Conservation (phyloP, 495 filamentous ascomycete species). For the Tuber microsphaerosporum region DNA sequence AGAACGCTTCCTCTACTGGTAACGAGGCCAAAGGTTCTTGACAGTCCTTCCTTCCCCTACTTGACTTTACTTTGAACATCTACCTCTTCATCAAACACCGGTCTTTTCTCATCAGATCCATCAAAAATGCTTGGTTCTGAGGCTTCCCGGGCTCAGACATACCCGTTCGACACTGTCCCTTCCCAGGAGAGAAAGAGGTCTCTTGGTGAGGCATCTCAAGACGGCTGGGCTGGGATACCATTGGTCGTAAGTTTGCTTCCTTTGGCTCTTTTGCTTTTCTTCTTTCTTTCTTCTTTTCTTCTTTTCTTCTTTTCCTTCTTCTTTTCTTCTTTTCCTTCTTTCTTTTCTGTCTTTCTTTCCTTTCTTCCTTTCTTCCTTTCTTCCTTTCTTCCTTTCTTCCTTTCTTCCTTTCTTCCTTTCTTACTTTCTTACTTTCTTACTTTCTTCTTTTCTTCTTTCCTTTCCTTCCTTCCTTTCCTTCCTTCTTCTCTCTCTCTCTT, state of each 20-base stretch:
- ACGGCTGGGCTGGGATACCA: conserved; percentile 35
- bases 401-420: background rate
- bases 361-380: background rate
- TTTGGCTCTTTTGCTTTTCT: background rate
- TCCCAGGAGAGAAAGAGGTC: conserved; percentile 24
- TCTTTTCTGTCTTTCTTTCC: background rate
- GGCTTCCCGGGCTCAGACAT: background rate
- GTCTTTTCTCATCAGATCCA: background rate
- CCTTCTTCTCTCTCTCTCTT: background rate
- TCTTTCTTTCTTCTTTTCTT: background rate
- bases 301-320: background rate
- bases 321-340: background rate
- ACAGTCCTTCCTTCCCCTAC: background rate
- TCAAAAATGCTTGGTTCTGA: background rate
- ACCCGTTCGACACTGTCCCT: background rate
- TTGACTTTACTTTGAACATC: background rate
- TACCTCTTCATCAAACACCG: background rate
- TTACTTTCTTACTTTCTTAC: background rate
- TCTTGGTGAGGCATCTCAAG: conserved; percentile 12
- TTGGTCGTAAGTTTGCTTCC: conserved; percentile 17
- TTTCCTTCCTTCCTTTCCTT: background rate
- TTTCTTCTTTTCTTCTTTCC: background rate
- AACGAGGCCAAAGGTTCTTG: background rate
- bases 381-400: background rate
- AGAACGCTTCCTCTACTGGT: background rate